Base-by-base conservation (phyloP, 2,329 filamentous ascomycete species). In the Hyphodiscus sp. region DNA sequence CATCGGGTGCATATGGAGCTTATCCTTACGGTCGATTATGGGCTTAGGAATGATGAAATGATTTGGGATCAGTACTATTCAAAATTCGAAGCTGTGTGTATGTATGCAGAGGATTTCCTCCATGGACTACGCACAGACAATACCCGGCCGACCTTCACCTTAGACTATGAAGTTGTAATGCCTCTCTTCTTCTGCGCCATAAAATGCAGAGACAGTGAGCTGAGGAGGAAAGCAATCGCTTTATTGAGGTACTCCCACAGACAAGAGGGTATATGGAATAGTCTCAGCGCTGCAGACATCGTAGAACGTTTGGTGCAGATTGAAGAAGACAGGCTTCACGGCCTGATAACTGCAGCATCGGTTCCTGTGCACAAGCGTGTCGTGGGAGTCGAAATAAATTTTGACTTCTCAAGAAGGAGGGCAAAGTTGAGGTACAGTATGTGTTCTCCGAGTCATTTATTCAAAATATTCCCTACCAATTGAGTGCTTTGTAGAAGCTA, bases 231-330 rank as follows among this genome's bases (percentile, higher is more conserved):
- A 58, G 82, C 83, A 13, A 83, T 86, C 47, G 74, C 79, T 59
- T 70, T 86, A 13, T 67, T 86, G 48, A 71, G 73, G 47, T 79
- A 75, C 59, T 80, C 78, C 60, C 75, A 80, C 11, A 73, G 82
- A 18, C 74, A 82, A 46, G 83, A 86, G 67, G 82, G 80, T 29
- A 81, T 86, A 73, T 86, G 83, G 83, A 82, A 86, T 43, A 51
- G 47, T 49, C 20, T 45, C 11, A n/a, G 54, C 8, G 50, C 41
- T 2, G 54, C 54, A 26, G 54, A 18, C 44, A 50, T 56, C 1
- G 55, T 52, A n/a, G 57, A 56, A 30, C 45, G 52, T 20, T 19
- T 58, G 18, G 47, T 52, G 20, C 38, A 52, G 8, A 50, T 59
- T 41, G 52, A 58, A 41, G 57, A 55, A 20, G 46, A 49, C 16